Percentiles rank a stretch among this genome's conserved stretches.
Conservation (phyloP, 1,139 yeast genomes). For the Yamadazyma friedrichii region DNA sequence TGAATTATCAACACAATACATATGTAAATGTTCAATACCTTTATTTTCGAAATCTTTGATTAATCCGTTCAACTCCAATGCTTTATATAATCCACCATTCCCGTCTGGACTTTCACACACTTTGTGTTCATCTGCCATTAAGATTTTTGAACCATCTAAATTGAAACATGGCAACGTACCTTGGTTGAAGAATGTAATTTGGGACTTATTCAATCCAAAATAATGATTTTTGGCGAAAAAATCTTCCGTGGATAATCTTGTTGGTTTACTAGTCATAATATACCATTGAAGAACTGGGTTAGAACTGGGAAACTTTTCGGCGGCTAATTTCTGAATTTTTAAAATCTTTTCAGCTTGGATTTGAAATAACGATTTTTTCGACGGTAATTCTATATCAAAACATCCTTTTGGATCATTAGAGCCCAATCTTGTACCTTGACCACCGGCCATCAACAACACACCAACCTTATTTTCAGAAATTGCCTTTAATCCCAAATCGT, state of each 20-base stretch:
- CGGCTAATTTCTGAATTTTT: slow-evolving; percentile 60
- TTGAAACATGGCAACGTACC: slow-evolving; percentile 93
- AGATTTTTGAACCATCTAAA: slow-evolving; percentile 64
- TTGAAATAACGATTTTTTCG: slow-evolving; percentile 81
- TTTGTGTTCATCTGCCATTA: slow-evolving; percentile 52
- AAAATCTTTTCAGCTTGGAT: slow-evolving; percentile 86
- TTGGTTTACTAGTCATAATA: slow-evolving; percentile 94
- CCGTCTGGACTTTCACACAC: slow-evolving; percentile 95
- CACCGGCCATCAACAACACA: slow-evolving; percentile 93
- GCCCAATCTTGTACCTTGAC: slow-evolving; percentile 95
- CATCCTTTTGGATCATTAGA: slow-evolving; percentile 92
- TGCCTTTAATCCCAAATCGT: slow-evolving; percentile 60
- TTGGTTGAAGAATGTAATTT: slow-evolving; percentile 84
- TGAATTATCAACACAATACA: slow-evolving; percentile 95
- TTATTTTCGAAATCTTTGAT: slow-evolving; percentile 65
- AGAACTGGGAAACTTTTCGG: slow-evolving; percentile 25
- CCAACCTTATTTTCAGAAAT: slow-evolving; percentile 76
- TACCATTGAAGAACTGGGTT: slow-evolving; percentile 68
- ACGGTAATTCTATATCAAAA: slow-evolving; percentile 82
- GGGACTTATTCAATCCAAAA: slow-evolving; percentile 64
- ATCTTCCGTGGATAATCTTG: slow-evolving; percentile 70
- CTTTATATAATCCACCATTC: slow-evolving; percentile 94
- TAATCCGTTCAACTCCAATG: slow-evolving; percentile 63
- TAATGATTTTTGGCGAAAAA: slow-evolving; percentile 61
- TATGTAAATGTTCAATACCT: slow-evolving; percentile 86